Evolutionary conservation across 2,329 filamentous ascomycete genomes (phyloP), one percentile per base, ranked within the genome.

Genomic region (Clarireedia homoeocarpa): DNA sequence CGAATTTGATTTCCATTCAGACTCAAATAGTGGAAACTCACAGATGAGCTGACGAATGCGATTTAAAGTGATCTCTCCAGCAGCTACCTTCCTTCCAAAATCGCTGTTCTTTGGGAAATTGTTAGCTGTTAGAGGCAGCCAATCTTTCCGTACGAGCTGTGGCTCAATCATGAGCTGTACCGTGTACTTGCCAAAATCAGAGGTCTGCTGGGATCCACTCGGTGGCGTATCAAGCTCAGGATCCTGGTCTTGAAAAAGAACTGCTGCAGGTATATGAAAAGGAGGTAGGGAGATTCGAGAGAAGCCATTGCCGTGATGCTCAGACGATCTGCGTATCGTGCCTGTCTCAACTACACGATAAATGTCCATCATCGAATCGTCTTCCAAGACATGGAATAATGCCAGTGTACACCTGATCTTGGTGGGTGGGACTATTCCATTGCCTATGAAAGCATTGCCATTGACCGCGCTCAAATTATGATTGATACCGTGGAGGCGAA

Each of bases 121-220:
- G 6, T 53, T 54, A 44, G 58, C 20, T 15, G 53, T 24, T 10
- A 68, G 34, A 34, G 60, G 62, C n/a, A 63, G 63, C 66, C 66
- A 68, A 23, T 57, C 27, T 49, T 51, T 51, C 38, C 61, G 56
- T 14, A 34, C 17, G 26, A 26, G 10, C 23, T 23, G 17, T 55
- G 53, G 46, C 24, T 55, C 47, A 17, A 55, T 50, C 26, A 42
- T 23, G 6, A 55, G 9, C 15, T 51, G 24, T 24, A 55, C 53
- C 20, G 14, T 44, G 7, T 34, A 55, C 24, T 23, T 55, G 17
- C 46, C 47, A 50, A 50, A 20, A 9, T 34, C 26, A 2, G 26
- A 27, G 12, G 17, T 23, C 36, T 50, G 9, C 20, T 17, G 9
- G 15, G 7, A 30, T 38, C 38, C 6, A 5, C 20, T 26, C 15